Evolutionary conservation across 2,329 filamentous ascomycete genomes (phyloP).

Genomic region (Drechslerella coelobrocha): DNA sequence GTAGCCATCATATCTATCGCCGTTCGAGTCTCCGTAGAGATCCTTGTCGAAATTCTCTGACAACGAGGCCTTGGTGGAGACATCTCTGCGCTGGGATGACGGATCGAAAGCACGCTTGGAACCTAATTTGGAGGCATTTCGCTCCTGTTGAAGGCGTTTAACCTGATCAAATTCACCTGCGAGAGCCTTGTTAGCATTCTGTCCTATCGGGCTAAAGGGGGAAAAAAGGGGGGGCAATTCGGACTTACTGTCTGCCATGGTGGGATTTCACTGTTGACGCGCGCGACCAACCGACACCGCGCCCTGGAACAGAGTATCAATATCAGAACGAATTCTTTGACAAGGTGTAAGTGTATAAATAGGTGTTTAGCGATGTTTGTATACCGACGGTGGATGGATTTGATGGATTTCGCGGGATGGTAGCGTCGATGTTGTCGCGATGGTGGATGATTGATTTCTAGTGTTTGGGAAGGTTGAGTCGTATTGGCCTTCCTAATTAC

Average conservation of each 20-base stretch:
- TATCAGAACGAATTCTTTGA: slow-evolving; percentile 11
- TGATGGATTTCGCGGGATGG: slow-evolving; percentile 23
- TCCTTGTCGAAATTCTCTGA: slow-evolving; percentile 87
- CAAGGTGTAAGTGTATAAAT: slow-evolving; percentile 6
- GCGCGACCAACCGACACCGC: slow-evolving; percentile 29
- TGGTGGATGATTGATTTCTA: slow-evolving; percentile 29
- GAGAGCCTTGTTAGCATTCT: slow-evolving; percentile 14
- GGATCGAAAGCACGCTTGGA: slow-evolving; percentile 78
- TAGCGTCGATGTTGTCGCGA: slow-evolving; percentile 27
- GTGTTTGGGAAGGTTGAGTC: neutral
- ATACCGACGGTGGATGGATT: slow-evolving; percentile 29
- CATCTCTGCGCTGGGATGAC: slow-evolving; percentile 79
- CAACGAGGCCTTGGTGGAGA: slow-evolving; percentile 86
- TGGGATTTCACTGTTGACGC: slow-evolving; percentile 17
- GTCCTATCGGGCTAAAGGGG: neutral
- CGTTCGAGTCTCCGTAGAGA: slow-evolving; percentile 77
- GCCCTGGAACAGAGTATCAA: slow-evolving; percentile 39
- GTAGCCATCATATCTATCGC: slow-evolving; percentile 87
- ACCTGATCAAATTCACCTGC: slow-evolving; percentile 83
- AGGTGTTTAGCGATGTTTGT: slow-evolving; percentile 20
- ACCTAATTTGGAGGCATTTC: slow-evolving; percentile 76
- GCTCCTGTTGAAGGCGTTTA: slow-evolving; percentile 87
- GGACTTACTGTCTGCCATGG: slow-evolving; percentile 43
- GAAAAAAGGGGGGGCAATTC: neutral
- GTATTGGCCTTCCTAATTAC: slow-evolving; percentile 25